Percentiles rank a stretch among this genome's conserved stretches.
Conservation (phyloP, 2,329 filamentous ascomycete genomes). For the Ophiocordyceps robertsii region DNA sequence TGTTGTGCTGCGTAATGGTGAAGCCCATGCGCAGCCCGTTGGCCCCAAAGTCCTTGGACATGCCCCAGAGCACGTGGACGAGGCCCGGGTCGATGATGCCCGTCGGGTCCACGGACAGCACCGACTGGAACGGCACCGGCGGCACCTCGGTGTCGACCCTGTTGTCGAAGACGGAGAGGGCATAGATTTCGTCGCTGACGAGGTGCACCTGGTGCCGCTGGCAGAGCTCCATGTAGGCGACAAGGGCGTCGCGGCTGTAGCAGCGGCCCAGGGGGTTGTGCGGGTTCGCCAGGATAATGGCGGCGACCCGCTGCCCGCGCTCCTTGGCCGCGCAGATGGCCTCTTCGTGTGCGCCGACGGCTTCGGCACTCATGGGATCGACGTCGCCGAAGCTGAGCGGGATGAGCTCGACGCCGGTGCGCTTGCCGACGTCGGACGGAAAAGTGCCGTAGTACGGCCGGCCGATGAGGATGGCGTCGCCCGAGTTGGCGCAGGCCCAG, state of each 20-base stretch:
- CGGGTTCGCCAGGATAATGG: constrained; percentile 35
- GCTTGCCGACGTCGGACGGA: constrained; percentile 26
- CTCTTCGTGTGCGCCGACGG: constrained; percentile 30
- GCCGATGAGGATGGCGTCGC: constrained; percentile 26
- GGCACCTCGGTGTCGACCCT: constrained; percentile 12
- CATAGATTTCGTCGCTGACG: constrained; percentile 37
- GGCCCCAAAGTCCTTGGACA: constrained; percentile 40
- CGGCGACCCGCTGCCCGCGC: constrained; percentile 26
- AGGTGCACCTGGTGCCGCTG: constrained; percentile 34
- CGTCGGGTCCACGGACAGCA: constrained; percentile 26
- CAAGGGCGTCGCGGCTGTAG: constrained; percentile 25
- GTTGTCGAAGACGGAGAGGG: constrained; percentile 35
- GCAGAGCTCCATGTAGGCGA: constrained; percentile 31
- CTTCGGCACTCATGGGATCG: constrained; percentile 27
- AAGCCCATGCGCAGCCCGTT: constrained; percentile 40
- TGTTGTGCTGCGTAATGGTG: constrained; percentile 33
- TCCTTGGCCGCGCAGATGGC: constrained; percentile 23
- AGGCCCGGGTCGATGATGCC: constrained; percentile 32
- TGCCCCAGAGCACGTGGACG: constrained; percentile 36
- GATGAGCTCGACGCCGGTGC: constrained; percentile 27
- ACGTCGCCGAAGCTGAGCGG: constrained; percentile 27
- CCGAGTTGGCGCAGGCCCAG: constrained; percentile 25
- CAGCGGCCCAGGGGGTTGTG: constrained; percentile 38
- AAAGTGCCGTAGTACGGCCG: constrained; percentile 36
- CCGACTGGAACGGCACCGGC: constrained; percentile 27